Evolutionary conservation across 2,329 filamentous ascomycete species (phyloP).

Genomic region (Xylariaceae sp.): DNA sequence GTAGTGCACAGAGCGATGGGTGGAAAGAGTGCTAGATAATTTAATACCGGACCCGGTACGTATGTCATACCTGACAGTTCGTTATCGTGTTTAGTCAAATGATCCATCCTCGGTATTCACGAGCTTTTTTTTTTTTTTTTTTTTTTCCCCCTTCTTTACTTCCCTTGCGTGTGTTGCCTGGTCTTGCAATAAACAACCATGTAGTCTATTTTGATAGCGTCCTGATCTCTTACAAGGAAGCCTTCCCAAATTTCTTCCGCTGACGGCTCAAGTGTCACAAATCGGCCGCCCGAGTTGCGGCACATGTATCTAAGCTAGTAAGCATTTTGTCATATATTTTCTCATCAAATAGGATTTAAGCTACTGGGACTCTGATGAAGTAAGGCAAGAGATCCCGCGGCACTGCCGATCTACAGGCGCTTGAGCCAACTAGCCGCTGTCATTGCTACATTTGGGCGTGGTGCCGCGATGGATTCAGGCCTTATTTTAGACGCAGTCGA

Average conservation of each 20-base stretch:
- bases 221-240: slow-evolving; percentile 17
- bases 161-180: neutral
- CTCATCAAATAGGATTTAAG: slow-evolving; percentile 18
- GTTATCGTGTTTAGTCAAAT: neutral
- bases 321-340: slow-evolving; percentile 20
- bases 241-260: slow-evolving; percentile 15
- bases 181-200: slow-evolving; percentile 16
- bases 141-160: no score
- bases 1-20: slow-evolving; percentile 3
- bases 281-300: slow-evolving; percentile 20
- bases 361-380: slow-evolving; percentile 18
- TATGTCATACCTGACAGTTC: neutral
- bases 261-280: slow-evolving; percentile 19
- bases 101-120: neutral
- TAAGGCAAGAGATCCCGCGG: slow-evolving; percentile 13
- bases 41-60: neutral
- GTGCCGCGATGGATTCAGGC: neutral
- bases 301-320: slow-evolving; percentile 5
- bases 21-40: neutral
- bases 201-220: slow-evolving; percentile 6
- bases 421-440: slow-evolving; percentile 10
- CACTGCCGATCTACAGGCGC: slow-evolving; percentile 16
- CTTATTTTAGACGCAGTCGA: neutral
- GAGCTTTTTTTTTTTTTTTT: neutral
- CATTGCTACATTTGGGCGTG: neutral